Evolutionary conservation across 2,329 filamentous ascomycete species (phyloP), one percentile per base, ranked within the genome.

Genomic region (Penicillium sp.): DNA sequence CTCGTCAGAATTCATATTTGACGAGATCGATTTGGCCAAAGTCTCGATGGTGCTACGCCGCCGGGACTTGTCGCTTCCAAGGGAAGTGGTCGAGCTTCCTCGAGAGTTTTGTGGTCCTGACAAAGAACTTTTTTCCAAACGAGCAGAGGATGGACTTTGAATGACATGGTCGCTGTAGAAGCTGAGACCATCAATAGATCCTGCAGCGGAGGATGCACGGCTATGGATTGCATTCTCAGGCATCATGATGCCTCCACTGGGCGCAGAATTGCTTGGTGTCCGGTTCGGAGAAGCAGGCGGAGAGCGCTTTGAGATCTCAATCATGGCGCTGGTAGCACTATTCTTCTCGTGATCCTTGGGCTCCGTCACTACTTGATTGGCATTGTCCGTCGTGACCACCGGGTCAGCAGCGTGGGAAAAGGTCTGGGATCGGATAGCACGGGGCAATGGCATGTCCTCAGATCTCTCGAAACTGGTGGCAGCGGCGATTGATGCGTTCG

Each of bases 361-460:
- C 14, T 79, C 84, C 14, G 83, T 81, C 62, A 84, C 85, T 65
- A 85, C 84, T 13, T 87, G 81, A 62, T 92, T 89, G 0, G 85
- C 83, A 37, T 84, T 82, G 68, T 92, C 88, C 0, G 88, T 87
- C 33, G 85, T 87, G 6, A 93, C 84, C 22, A 88, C 80, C 1
- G 91, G 88, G 57, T 86, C 83, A 1, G 88, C 84, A 28, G 84
- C 83, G 59, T 80, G 82, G 11, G 86, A 84, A 66, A 90, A 88
- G 0, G 89, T 89, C 40, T 83, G 81, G 2, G 88, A 85, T 49
- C 87, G 81, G 61, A 89, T 80, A 1, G 81, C 80, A 67, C 82
- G 84, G 33, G 87, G 85, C 38, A 81, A 78, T 30, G 82, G 76
- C 26, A 79, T 70, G 30, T 71, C 76, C 13, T 75, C 72, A 5